phyloP scores from a whole-genome alignment of 768 basidiomycete species.

The Mrakia blollopis region DNA sequence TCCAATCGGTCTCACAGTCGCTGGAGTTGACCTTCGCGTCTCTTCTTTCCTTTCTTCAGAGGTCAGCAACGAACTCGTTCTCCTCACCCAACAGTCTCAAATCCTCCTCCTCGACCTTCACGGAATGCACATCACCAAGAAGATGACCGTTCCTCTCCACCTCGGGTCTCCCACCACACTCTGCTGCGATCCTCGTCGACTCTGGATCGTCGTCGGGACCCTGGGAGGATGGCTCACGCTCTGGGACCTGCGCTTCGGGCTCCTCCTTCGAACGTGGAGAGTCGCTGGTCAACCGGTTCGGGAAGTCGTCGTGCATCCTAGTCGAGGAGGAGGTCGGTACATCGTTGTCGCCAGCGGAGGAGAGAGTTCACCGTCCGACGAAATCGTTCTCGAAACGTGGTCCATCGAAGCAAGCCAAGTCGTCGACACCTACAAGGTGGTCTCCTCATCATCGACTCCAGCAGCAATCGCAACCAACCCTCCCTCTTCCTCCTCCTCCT shows the following conservation, averaged over 20 bases:
- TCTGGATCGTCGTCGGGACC: conserved; percentile 87
- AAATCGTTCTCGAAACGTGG: conserved; percentile 15
- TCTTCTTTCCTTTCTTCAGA: neutral
- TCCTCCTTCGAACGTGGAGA: conserved; percentile 82
- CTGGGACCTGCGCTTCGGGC: conserved; percentile 93
- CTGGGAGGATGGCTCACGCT: conserved; percentile 75
- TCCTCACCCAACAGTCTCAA: conserved; percentile 73
- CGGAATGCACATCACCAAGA: conserved; percentile 69
- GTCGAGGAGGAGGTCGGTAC: conserved; percentile 81
- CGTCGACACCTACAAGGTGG: conserved; percentile 6
- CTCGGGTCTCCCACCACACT: conserved; percentile 79
- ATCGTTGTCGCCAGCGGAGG: conserved; percentile 56
- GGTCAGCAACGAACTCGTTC: conserved; percentile 57
- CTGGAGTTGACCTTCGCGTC: neutral
- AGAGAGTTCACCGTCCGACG: neutral
- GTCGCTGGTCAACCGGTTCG: conserved; percentile 48
- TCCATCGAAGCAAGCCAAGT: conserved; percentile 12
- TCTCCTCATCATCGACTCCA: neutral
- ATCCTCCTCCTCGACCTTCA: conserved; percentile 76
- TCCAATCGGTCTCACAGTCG: neutral
- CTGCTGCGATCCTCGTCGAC: conserved; percentile 73
- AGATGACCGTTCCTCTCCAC: conserved; percentile 77
- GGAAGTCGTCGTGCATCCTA: conserved; percentile 73
- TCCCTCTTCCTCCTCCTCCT: neutral
- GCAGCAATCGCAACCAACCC: neutral